These are phyloP conservation scores for Pleodorina starrii DNA, from an alignment of 139 green algal species.

Conservation along the genomic window DNA sequence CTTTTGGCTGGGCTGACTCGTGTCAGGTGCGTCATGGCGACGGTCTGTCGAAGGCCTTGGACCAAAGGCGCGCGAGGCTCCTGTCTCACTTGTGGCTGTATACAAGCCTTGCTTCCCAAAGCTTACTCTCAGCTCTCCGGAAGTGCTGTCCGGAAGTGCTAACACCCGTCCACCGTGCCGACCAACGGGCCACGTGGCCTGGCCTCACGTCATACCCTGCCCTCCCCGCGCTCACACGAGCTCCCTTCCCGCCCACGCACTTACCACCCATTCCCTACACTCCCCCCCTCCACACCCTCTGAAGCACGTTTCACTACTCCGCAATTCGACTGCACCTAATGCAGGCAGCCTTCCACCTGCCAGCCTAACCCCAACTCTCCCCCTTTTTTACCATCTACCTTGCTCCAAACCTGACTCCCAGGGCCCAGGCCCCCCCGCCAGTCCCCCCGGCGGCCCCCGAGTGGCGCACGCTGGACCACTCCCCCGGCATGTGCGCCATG, in stretches of 20 bases:
- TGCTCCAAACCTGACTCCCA: neutral
- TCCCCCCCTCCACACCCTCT: neutral
- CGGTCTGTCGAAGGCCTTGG: neutral
- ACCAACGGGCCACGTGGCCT: neutral
- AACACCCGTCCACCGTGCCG: neutral
- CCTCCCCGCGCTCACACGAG: too few relatives aligned
- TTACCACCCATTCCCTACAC: neutral
- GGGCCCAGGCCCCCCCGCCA: neutral
- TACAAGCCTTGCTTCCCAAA: neutral
- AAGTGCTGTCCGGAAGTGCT: neutral
- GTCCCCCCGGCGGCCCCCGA: neutral
- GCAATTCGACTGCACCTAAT: neutral
- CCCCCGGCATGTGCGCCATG: conserved; percentile 75
- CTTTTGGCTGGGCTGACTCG: neutral
- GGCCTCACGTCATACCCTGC: too few relatives aligned
- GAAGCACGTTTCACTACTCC: neutral
- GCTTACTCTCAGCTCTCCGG: neutral
- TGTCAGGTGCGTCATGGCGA: neutral
- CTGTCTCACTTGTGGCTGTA: neutral
- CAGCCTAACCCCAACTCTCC: neutral
- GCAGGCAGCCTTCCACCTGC: neutral
- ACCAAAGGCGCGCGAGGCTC: neutral
- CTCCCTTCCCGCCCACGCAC: too few relatives aligned
- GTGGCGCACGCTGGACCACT: conserved; percentile 68
- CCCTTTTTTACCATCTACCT: neutral